Evolutionary conservation across 1,284 basidiomycete genomes (phyloP), one percentile per base, ranked within the genome.

Genomic region (Naganishia liquefaciens): DNA sequence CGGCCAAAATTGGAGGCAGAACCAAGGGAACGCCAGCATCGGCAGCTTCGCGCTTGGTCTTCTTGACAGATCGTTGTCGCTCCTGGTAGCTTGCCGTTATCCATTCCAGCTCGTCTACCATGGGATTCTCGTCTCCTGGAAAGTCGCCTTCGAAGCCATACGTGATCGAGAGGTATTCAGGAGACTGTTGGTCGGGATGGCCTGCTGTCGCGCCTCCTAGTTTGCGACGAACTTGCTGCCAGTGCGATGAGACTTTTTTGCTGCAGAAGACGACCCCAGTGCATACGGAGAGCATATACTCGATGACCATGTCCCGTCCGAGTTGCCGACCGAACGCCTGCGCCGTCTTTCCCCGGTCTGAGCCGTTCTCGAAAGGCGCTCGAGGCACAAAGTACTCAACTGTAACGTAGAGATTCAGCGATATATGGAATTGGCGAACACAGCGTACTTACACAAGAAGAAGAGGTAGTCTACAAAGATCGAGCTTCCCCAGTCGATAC

Each of bases 371-470:
- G 33, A 17, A 51, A 10, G 49, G 25, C 28, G 49, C 11, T 5
- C 28, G 49, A 15, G 49, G 49, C 10, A 51, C 49, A n/a, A 51
- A 51, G 28, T 51, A 51, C 9, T 30, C 15, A 4, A 51, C 49
- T 51, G 25, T 6, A 51, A 1, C 15, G 2, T 1, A 25, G n/a
- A 23, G n/a, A 15, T 6, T 51, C 49, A 51, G 49, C 15, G 17
- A 10, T 17, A 27, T 13, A 33, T 2, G 5, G 23, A 17, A 30
- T 9, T 51, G 25, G 25, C 13, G 27, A 51, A 30, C 19, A 7
- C 28, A 17, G 17, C 13, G 25, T 17, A 51, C 49, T 51, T 19
- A 51, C 49, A 51, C 49, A 51, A 51, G 49, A 51, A 51, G 49
- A 51, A 51, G 27, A 51, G 49, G 28, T 51, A 51, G 13, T 51